These are phyloP conservation scores for Macrophomina pseudophaseolina DNA, from an alignment of 2,329 filamentous ascomycete species.

Conservation along the genomic window DNA sequence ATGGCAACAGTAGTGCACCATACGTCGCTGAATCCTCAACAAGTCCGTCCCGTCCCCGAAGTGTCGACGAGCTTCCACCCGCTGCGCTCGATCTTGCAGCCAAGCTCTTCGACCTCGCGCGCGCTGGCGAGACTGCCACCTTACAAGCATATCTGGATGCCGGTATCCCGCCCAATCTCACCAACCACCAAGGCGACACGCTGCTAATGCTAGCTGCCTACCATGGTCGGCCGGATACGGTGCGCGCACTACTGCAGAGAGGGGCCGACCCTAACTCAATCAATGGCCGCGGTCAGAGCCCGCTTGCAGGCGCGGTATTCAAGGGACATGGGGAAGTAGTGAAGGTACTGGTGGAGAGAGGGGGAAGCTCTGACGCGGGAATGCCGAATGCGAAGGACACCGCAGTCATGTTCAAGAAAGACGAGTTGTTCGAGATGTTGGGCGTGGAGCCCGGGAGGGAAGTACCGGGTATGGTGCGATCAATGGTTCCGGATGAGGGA, in stretches of 20 bases:
- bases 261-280: constrained; percentile 71
- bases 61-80: constrained; percentile 56
- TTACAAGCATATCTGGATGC: constrained; percentile 68
- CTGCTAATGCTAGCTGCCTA: constrained; percentile 76
- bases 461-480: constrained; percentile 20
- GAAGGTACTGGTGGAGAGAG: constrained; percentile 54
- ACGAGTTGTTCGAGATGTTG: constrained; percentile 41
- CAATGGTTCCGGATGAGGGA: neutral
- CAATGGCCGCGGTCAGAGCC: constrained; percentile 72
- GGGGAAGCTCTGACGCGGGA: constrained; percentile 48
- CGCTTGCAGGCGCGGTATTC: constrained; percentile 73
- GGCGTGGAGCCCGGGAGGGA: constrained; percentile 36
- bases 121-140: constrained; percentile 61
- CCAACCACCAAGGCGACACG: constrained; percentile 75
- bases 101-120: constrained; percentile 70
- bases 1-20: neutral
- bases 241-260: constrained; percentile 64
- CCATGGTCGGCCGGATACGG: constrained; percentile 67
- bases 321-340: constrained; percentile 71
- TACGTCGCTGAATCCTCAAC: neutral
- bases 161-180: constrained; percentile 71
- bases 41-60: neutral
- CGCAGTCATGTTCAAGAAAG: constrained; percentile 54
- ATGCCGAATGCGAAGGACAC: constrained; percentile 54
- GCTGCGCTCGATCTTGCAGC: constrained; percentile 70